Conservation (phyloP, 2,329 filamentous ascomycete species). For the Lecanosticta acicola region DNA sequence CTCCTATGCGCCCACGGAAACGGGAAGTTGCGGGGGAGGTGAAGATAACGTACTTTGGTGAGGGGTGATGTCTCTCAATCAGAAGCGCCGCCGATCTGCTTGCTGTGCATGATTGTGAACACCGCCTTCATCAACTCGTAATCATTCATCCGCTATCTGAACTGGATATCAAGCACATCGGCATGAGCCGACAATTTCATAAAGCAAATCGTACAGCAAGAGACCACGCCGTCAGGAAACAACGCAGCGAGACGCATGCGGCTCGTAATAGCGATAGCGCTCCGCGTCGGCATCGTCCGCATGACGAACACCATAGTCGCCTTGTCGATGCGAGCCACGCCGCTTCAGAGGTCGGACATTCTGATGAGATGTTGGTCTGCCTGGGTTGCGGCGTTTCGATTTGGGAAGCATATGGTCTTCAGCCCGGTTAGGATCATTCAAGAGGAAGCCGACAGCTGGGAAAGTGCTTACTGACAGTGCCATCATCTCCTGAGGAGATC, state of each 20-base stretch:
- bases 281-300: not conserved
- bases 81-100: too few relatives aligned
- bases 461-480: conserved; percentile 18
- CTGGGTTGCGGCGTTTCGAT: not conserved
- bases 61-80: too few relatives aligned
- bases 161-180: not conserved
- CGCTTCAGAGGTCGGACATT: too few relatives aligned
- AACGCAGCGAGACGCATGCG: not conserved
- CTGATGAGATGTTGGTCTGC: not conserved
- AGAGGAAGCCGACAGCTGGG: conserved; percentile 18
- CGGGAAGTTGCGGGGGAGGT: too few relatives aligned
- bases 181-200: too few relatives aligned
- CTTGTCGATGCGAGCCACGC: too few relatives aligned
- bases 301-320: not conserved
- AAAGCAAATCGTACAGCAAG: not conserved
- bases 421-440: conserved; percentile 19
- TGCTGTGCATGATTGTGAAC: too few relatives aligned
- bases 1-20: too few relatives aligned
- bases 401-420: conserved; percentile 7
- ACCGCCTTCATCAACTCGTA: too few relatives aligned
- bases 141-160: too few relatives aligned
- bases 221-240: not conserved
- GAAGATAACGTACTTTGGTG: too few relatives aligned
- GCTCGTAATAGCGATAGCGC: not conserved
- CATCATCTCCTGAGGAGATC: conserved; percentile 34